Base-by-base conservation (phyloP, 2,329 filamentous ascomycete species). In the Aspergillus japonicus region DNA sequence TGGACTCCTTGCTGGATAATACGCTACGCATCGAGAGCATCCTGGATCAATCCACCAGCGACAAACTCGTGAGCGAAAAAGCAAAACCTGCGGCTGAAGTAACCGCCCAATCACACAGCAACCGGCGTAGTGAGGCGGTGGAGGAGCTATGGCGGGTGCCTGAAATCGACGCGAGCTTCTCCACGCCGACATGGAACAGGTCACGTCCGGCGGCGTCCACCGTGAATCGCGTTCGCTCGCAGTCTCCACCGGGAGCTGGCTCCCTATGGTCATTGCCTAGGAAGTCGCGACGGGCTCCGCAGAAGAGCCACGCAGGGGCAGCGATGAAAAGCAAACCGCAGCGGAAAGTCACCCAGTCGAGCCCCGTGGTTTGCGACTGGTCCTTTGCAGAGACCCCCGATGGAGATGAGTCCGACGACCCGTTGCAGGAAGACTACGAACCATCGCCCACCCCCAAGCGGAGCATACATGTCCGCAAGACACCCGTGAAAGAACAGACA, bases 321-420 rank as follows among this genome's bases (percentile, higher is more conserved):
- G 62, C 21, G 26, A 29, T 8, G 62, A 57, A 59, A 68, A 60
- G 8, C 58, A 63, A 57, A 54, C 59, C 54, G 29, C 53, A 66
- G 55, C 54, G 57, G 35, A 60, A 71, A 26, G 73, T 71, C 42
- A 58, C 64, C 35, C 67, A 68, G 57, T 71, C 67, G 11, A 75
- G 69, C 52, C 66, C 72, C 31, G 66, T 68, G 47, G 59, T 66
- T 47, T 69, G 64, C 57, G 73, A 76, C 64, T 77, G 73, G 74
- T 75, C 70, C 48, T 77, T 77, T 58, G 72, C 74, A 44, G 61
- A 68, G 44, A 60, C 67, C 11, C 64, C 67, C n/a, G 73, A 74
- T 48, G 69, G 67, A 54, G 72, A 69, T 56, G 76, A 78, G 61
- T 78, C 77, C n/a, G 77, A 78, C 62, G 77, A 78, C 60, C 77